Evolutionary conservation across 2,329 filamentous ascomycete species (phyloP).

Genomic region (Trichoderma sp.): DNA sequence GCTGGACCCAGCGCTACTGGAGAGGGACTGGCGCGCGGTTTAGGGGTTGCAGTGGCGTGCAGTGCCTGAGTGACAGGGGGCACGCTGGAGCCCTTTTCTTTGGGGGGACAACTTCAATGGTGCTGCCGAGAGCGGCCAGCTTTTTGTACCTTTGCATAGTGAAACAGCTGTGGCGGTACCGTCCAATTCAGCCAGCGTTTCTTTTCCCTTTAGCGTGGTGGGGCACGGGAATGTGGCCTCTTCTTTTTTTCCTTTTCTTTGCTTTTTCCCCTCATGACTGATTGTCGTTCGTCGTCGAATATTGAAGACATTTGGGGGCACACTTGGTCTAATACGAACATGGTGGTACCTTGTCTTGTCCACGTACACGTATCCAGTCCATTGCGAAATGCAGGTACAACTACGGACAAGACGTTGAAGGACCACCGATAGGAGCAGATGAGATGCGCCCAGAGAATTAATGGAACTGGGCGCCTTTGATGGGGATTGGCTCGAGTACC

Average conservation of each 20-base stretch:
- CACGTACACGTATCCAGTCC: not conserved
- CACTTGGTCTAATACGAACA: not conserved
- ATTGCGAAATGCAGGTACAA: not conserved
- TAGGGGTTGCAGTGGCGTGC: conserved; percentile 19
- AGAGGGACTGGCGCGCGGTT: conserved; percentile 16
- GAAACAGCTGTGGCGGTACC: conserved; percentile 16
- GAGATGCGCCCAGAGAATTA: not conserved
- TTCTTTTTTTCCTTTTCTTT: not conserved
- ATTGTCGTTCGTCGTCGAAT: not conserved
- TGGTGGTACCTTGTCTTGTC: not conserved
- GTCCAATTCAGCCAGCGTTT: conserved; percentile 2
- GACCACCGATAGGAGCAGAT: not conserved
- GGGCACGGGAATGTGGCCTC: conserved; percentile 5
- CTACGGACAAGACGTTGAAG: not conserved
- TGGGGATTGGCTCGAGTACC: not conserved
- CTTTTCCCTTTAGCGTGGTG: conserved; percentile 4
- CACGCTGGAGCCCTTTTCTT: not conserved
- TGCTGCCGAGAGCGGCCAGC: not conserved
- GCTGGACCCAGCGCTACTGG: not conserved
- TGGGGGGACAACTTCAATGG: not conserved
- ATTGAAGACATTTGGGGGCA: not conserved
- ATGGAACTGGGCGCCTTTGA: not conserved
- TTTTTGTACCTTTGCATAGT: conserved; percentile 7
- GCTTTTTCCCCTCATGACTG: not conserved
- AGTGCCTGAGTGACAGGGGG: not conserved